phyloP scores from a whole-genome alignment of 352 stramenopile genomes.

The Pythium diclinum region DNA sequence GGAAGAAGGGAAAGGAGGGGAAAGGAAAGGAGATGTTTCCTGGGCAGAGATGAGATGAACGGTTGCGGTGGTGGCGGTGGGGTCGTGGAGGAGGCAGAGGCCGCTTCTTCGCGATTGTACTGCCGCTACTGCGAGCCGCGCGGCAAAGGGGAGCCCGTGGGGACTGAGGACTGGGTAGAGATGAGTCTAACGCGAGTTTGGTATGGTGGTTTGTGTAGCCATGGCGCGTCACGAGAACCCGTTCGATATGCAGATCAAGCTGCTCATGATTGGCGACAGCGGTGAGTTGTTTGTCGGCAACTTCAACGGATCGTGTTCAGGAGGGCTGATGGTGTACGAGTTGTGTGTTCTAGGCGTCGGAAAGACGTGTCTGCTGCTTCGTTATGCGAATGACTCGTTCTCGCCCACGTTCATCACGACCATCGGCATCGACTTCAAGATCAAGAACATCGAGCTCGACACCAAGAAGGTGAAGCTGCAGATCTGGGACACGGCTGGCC shows the following conservation, averaged over 20 bases:
- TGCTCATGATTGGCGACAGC: constrained; percentile 97
- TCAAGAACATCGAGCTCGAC: constrained; percentile 92
- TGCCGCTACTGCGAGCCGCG: no score
- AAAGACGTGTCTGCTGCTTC: constrained; percentile 86
- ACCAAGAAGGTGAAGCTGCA: constrained; percentile 98
- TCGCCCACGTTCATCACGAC: constrained; percentile 90
- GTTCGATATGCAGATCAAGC: constrained; percentile 98
- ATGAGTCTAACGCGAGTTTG: neutral
- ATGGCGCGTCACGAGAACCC: constrained; percentile 91
- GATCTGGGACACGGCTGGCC: constrained; percentile 98
- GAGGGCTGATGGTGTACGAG: neutral
- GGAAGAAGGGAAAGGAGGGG: constrained; percentile 1
- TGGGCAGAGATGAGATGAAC: neutral
- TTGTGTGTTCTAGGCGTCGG: constrained; percentile 60
- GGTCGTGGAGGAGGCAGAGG: neutral
- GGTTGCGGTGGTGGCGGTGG: neutral
- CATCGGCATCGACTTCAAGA: constrained; percentile 91
- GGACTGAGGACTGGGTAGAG: neutral
- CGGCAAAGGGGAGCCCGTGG: no score
- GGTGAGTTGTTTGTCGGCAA: constrained; percentile 50
- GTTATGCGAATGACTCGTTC: constrained; percentile 90
- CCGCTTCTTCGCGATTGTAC: neutral
- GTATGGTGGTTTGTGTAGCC: constrained; percentile 16
- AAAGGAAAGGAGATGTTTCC: neutral
- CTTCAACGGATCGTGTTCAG: neutral